These are phyloP conservation scores for Perkinsus olseni DNA, from an alignment of 169 alveolate species.

Conservation along the genomic window DNA sequence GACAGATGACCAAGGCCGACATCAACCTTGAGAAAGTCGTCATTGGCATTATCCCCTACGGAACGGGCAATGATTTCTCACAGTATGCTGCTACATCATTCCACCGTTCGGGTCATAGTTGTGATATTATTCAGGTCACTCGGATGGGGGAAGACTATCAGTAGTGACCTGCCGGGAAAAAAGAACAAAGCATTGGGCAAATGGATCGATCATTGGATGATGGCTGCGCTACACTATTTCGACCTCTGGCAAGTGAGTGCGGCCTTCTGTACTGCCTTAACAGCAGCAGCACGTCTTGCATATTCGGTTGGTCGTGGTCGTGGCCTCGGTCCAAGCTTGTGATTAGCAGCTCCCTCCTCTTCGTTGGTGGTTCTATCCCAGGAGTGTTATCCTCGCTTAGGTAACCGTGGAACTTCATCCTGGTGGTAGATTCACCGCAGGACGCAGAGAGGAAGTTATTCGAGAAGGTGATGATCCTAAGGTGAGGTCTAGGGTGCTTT, in stretches of 20 bases:
- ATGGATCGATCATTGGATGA: neutral
- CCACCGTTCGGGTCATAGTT: too few species aligned
- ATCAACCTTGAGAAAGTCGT: constrained; percentile 29
- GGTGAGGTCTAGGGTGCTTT: too few species aligned
- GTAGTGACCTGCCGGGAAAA: neutral
- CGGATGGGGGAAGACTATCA: neutral
- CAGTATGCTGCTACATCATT: neutral
- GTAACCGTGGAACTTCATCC: neutral
- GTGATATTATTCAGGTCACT: neutral
- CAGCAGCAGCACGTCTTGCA: too few species aligned
- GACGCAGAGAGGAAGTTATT: neutral
- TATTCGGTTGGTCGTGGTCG: too few species aligned
- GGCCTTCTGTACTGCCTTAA: too few species aligned
- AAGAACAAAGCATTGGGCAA: neutral
- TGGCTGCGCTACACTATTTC: neutral
- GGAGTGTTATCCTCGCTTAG: neutral
- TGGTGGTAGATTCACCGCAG: neutral
- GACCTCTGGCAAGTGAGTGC: neutral
- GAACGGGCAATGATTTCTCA: constrained; percentile 65
- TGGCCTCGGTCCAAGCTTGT: too few species aligned
- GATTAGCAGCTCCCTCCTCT: too few species aligned
- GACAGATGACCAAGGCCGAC: constrained; percentile 19
- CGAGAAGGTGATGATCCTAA: too few species aligned
- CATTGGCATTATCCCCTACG: constrained; percentile 53
- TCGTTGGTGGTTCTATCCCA: too few species aligned